A percentile compares a stretch with the other conserved stretches of the same genome.
Conservation (phyloP, 2,329 filamentous ascomycete genomes). For the Colletotrichum brevisporum region DNA sequence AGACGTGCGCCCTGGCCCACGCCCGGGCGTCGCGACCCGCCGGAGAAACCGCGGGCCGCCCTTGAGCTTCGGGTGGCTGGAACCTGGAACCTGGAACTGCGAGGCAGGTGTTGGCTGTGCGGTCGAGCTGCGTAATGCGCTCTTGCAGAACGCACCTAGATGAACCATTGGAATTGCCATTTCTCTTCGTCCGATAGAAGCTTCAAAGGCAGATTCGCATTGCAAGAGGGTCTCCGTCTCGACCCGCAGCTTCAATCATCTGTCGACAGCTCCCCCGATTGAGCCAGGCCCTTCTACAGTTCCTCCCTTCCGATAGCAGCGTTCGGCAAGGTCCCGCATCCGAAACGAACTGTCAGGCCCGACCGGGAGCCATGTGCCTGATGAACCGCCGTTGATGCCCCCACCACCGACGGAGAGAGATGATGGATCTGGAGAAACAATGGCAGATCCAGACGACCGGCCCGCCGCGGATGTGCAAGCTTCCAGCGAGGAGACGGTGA, state of each 20-base stretch:
- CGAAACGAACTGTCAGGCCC: slow-evolving; percentile 34
- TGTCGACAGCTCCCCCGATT: not conserved
- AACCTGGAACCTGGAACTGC: slow-evolving; percentile 39
- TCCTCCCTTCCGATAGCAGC: slow-evolving; percentile 21
- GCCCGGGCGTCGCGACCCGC: not conserved
- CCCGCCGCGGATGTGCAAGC: slow-evolving; percentile 55
- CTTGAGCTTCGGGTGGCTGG: slow-evolving; percentile 29
- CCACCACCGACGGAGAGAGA: slow-evolving; percentile 38
- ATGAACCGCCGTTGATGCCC: slow-evolving; percentile 42
- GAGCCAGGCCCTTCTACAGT: not conserved
- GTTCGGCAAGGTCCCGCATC: slow-evolving; percentile 15
- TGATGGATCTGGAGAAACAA: slow-evolving; percentile 59
- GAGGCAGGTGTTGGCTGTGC: slow-evolving; percentile 31
- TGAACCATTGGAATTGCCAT: slow-evolving; percentile 23
- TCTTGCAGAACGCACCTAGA: slow-evolving; percentile 24
- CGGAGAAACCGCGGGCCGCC: slow-evolving; percentile 38
- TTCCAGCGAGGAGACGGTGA: slow-evolving; percentile 59
- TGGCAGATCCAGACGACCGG: slow-evolving; percentile 64
- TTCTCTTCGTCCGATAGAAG: slow-evolving; percentile 32
- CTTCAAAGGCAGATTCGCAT: slow-evolving; percentile 14
- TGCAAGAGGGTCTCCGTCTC: not conserved
- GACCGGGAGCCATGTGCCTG: slow-evolving; percentile 37
- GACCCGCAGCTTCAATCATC: not conserved
- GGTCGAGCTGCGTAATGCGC: slow-evolving; percentile 37
- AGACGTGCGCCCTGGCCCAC: not conserved